Conservation (phyloP, 805 yeast genomes). For the Saccharomycopsis fibuligera region DNA sequence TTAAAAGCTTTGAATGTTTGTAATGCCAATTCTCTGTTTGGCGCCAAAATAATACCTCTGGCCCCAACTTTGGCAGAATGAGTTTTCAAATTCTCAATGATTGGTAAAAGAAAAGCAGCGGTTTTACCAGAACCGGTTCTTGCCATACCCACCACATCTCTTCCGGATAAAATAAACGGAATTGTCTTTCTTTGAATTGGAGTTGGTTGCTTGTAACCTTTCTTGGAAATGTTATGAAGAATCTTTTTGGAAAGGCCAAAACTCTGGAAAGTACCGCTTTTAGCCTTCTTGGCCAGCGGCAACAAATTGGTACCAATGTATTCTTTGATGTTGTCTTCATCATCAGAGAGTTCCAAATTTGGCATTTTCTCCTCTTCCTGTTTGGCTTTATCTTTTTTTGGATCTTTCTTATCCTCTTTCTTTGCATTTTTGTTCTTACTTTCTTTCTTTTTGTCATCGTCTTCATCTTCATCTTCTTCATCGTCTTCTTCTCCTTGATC, state of each 20-base stretch:
- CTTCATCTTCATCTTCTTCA: slow-evolving; percentile 23
- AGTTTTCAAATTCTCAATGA: slow-evolving; percentile 74
- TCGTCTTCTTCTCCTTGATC: slow-evolving; percentile 41
- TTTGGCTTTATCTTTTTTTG: slow-evolving; percentile 20
- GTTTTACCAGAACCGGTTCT: slow-evolving; percentile 99
- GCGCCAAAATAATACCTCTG: slow-evolving; percentile 84
- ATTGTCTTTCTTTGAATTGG: slow-evolving; percentile 97
- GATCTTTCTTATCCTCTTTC: slow-evolving; percentile 21
- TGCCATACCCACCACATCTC: slow-evolving; percentile 99
- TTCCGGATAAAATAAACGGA: slow-evolving; percentile 76
- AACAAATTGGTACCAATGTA: slow-evolving; percentile 33
- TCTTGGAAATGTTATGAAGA: slow-evolving; percentile 62
- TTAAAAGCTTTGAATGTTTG: slow-evolving; percentile 87
- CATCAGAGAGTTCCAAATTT: slow-evolving; percentile 46
- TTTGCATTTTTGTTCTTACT: slow-evolving; percentile 27
- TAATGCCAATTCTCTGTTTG: slow-evolving; percentile 92
- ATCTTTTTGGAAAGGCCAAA: slow-evolving; percentile 78
- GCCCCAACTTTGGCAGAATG: slow-evolving; percentile 87
- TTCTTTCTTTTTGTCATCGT: slow-evolving; percentile 20
- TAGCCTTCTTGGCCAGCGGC: slow-evolving; percentile 49
- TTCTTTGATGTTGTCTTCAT: slow-evolving; percentile 42
- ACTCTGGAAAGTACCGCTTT: slow-evolving; percentile 80
- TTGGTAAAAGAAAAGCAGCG: slow-evolving; percentile 90
- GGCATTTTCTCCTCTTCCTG: slow-evolving; percentile 33
- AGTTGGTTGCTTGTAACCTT: slow-evolving; percentile 92